Base-by-base conservation (phyloP, 1,284 basidiomycete genomes). In the Trametes polyzona region DNA sequence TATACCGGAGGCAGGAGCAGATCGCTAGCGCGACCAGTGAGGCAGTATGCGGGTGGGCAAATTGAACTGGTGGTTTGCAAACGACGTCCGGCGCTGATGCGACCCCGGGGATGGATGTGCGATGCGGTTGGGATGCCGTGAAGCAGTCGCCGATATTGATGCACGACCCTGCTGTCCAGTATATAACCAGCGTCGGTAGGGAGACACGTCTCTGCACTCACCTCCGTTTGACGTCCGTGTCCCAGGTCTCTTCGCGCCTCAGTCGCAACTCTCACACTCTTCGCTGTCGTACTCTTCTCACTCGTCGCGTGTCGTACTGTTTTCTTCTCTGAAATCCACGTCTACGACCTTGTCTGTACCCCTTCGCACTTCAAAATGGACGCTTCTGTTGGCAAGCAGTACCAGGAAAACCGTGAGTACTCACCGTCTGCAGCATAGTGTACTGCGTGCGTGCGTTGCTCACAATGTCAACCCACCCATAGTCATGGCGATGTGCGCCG, bases 401-500 rank as follows among this genome's bases (percentile, higher is more conserved):
- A 63, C 41, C 62, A 63, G 41, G 56, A 63, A 9, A 55, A 61
- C 52, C 48, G 62, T 63, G 21, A 50, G 58, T 60, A 21, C 44
- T 3, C n/a, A 30, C 14, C 37, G 16, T 30, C 27, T 11, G 19
- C 5, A n/a, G 8, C 24, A 14, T 24, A n/a, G 9, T 23, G 17
- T 9, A 11, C 29, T 23, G 32, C 43, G 5, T 24, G 14, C 19
- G 21, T 24, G 37, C 32, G n/a, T 37, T 24, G 14, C 26, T 36
- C 19, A 46, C 17, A 9, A 10, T 10, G 21, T 44, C 19, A 17
- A 17, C 11, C n/a, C n/a, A n/a, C n/a, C n/a, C 21, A 33, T 24
- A 69, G 68, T 69, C 33, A 62, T 64, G 51, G 68, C 63, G 19
- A 49, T 59, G 49, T 69, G 68, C 61, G 68, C 68, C 40, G 21